Base-by-base conservation (phyloP, 78 protist genomes). In the Isochrysis galbana region DNA sequence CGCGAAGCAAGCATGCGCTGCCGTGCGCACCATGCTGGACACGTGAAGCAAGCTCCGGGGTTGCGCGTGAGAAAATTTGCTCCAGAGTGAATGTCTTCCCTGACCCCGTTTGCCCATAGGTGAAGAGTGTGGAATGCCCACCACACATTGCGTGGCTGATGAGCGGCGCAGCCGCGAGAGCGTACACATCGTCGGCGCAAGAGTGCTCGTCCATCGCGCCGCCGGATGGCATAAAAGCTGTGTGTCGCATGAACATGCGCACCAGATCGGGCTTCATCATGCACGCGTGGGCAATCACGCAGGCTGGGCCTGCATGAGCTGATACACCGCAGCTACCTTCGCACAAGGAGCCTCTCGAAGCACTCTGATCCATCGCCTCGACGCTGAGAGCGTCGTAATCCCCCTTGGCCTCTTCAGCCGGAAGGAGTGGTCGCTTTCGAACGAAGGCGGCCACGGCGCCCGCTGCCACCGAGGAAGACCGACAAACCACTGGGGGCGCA, bases 351-450 rank as follows among this genome's bases (percentile, higher is more conserved):
- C 29, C 39, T 5, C 39, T 69, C 34, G 77, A 29, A 25, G 29
- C 36, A 10, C 39, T 69, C 10, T n/a, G 39, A 2, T 23, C 36
- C 39, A 34, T 41, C 39, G 25, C 80, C 36, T 67, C 69, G 5
- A 77, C 93, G 7, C 47, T 77, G 14, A 91, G 29, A 29, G 74
- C 93, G 87, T 91, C 93, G 69, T n/a, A 91, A 7, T 91, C 93
- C 5, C 61, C 67, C 26, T 26, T 19, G 2, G 46, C 61, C 25
- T 1, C 36, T 47, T 91, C 93, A 32, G 7, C 39, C 46, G 93
- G 69, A 11, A 91, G 74, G 38, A 91, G 74, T 41, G 93, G 93
- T 34, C 93, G 93, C 82, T 91, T 91, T 29, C 93, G 93, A 21
- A 91, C 93, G 42, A 25, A 48, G 36, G 38, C 93, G 14, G 51